Percentiles rank a stretch among this genome's conserved stretches.
Conservation (phyloP, 192 early-diverging fungal species). For the Coemansia sp. region DNA sequence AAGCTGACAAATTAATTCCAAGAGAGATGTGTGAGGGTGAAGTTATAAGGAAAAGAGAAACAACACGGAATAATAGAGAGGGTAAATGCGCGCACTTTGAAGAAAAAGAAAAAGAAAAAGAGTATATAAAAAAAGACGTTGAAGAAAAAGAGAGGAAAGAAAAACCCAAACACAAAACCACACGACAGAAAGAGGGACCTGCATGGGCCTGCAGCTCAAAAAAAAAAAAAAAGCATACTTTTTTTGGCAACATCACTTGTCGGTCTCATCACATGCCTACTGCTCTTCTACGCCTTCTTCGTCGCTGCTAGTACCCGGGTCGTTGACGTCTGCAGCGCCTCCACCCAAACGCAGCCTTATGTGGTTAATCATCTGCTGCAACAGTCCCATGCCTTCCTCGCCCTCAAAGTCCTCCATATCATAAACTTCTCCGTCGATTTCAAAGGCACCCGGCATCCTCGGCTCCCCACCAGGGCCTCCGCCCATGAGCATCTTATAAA, state of each 20-base stretch:
- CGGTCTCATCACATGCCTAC: neutral
- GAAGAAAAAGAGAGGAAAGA: neutral
- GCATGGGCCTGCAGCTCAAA: neutral
- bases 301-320: slow-evolving; percentile 44
- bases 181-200: too few relatives aligned
- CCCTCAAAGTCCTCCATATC: slow-evolving; percentile 21
- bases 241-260: neutral
- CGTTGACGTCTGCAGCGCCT: neutral
- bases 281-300: slow-evolving; percentile 13
- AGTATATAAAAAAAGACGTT: neutral
- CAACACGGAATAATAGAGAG: neutral
- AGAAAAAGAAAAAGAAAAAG: slow-evolving; percentile 2
- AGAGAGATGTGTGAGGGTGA: neutral
- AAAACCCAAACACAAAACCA: neutral
- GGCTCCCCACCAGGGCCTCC: neutral
- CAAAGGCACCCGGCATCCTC: slow-evolving; percentile 38
- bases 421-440: slow-evolving; percentile 11
- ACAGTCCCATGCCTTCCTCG: neutral
- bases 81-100: neutral
- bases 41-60: neutral
- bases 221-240: too few relatives aligned
- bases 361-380: slow-evolving; percentile 25
- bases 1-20: neutral
- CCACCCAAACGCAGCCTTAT: slow-evolving; percentile 15
- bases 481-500: slow-evolving; percentile 34